These are phyloP conservation scores for Penicillium coprophilum DNA, from an alignment of 495 filamentous ascomycete genomes.

Conservation along the genomic window DNA sequence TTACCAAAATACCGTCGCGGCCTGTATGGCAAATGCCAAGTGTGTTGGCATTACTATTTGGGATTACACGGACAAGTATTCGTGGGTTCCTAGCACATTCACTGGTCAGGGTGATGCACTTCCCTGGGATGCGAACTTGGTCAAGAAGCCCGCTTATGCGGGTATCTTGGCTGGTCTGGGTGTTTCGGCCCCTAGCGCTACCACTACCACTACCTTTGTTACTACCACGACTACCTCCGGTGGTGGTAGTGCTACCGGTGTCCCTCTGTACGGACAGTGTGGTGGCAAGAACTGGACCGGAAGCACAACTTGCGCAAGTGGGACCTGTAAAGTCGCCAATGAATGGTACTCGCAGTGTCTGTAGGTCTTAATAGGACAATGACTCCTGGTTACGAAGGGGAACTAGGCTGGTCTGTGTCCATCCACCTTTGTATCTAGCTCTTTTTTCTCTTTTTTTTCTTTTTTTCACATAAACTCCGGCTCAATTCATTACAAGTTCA, in stretches of 20 bases:
- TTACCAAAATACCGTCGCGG: conserved; percentile 56
- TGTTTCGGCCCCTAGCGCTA: conserved; percentile 10
- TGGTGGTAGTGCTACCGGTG: conserved; percentile 27
- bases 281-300: conserved; percentile 52
- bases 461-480: not conserved
- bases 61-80: conserved; percentile 62
- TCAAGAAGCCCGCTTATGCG: conserved; percentile 58
- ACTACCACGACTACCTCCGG: conserved; percentile 31
- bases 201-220: conserved; percentile 22
- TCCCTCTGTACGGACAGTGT: conserved; percentile 51
- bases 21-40: conserved; percentile 54
- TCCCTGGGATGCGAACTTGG: conserved; percentile 55
- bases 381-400: too few relatives aligned
- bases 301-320: conserved; percentile 42
- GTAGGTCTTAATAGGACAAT: conserved; percentile 1
- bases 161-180: conserved; percentile 38
- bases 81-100: conserved; percentile 60
- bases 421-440: not conserved
- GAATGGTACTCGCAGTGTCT: conserved; percentile 54
- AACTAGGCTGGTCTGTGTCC: too few relatives aligned
- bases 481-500: too few relatives aligned
- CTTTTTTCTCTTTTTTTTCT: not conserved
- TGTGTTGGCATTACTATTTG: conserved; percentile 72
- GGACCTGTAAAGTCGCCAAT: conserved; percentile 48
- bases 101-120: conserved; percentile 50